Evolutionary conservation across 345 rosid species (phyloP), one percentile per base, ranked within the genome.

Genomic region (Aquilaria yunnanensis): DNA sequence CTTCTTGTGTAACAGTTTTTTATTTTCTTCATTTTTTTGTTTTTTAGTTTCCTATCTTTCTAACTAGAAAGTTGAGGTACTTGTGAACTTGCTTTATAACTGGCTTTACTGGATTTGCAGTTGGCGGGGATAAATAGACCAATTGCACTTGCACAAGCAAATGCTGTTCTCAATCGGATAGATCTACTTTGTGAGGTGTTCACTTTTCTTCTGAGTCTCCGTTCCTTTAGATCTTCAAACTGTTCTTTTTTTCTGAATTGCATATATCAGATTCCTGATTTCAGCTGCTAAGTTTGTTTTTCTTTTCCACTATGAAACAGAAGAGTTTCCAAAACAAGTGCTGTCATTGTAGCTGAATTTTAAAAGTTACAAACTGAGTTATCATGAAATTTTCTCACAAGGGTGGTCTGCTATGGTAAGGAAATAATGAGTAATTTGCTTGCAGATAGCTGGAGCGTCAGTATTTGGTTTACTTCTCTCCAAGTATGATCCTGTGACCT

Each of bases 111-210:
- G 5, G 63, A n/a, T 57, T 41, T 64, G 63, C 79, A 94, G 97
- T 78, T 94, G 72, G 97, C 99, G 0, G 95, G 97, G 62, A 78
- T 90, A 51, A 90, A 90, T 72, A 78, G 92, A 66, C 97, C 96
- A 43, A 78, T 85, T 53, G 97, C 96, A 16, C 91, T 94, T 29
- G 99, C 99, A 4, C 80, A 85, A 82, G 97, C 97, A 64, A 94
- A 94, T 80, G 98, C 96, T 74, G 74, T 90, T 57, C 90, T 90
- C 66, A 85, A 80, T 77, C 80, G 97, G 65, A 88, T 90, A 47
- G 90, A 93, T 75, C 88, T 90, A 75, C 86, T 90, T 47, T 90
- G 97, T 10, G 99, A 90, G 97, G 99, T 94, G 62, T 59, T 56
- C 43, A 37, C 2, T 37, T 37, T 37, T 37, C 43, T 37, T 37